phyloP scores from a whole-genome alignment of 176 grass and related monocot genomes.

The Poa pratensis region DNA sequence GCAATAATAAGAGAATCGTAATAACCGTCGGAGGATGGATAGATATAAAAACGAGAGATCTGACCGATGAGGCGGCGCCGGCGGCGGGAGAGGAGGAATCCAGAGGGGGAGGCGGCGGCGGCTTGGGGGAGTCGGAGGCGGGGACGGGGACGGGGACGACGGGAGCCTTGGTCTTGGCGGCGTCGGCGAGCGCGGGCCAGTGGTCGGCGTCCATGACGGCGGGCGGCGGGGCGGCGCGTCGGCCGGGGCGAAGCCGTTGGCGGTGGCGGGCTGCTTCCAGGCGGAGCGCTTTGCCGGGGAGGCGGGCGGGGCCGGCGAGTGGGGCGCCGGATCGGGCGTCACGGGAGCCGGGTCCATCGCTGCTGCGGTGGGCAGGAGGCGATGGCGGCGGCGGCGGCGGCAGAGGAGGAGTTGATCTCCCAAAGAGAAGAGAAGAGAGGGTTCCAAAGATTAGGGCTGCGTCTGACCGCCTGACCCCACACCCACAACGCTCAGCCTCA shows the following conservation, averaged over 20 bases:
- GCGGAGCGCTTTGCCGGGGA: slow-evolving; percentile 57
- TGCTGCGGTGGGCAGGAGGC: not conserved
- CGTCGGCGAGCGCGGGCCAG: slow-evolving; percentile 76
- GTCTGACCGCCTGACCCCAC: not conserved
- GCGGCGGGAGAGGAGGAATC: slow-evolving; percentile 2
- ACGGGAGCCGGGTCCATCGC: slow-evolving; percentile 38
- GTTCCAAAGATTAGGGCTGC: not conserved
- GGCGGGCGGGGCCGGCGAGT: slow-evolving; percentile 21
- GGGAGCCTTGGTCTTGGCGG: slow-evolving; percentile 48
- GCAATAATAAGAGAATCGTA: not conserved
- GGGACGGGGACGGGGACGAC: not conserved
- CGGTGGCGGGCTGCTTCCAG: slow-evolving; percentile 51
- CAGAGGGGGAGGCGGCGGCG: not conserved
- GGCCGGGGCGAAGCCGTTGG: slow-evolving; percentile 51
- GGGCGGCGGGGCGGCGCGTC: slow-evolving; percentile 28
- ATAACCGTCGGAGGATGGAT: not conserved
- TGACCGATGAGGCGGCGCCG: slow-evolving; percentile 43
- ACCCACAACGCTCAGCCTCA: too few species aligned
- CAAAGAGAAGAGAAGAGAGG: not conserved
- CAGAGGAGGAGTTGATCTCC: slow-evolving; percentile 30
- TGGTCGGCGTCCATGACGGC: slow-evolving; percentile 55
- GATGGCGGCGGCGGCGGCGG: not conserved
- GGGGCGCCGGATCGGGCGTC: slow-evolving; percentile 30
- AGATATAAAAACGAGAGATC: slow-evolving; percentile 33
- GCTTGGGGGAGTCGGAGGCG: slow-evolving; percentile 35